These are phyloP conservation scores for Scedosporium dehoogii DNA, from an alignment of 2,329 filamentous ascomycete genomes.

Conservation along the genomic window DNA sequence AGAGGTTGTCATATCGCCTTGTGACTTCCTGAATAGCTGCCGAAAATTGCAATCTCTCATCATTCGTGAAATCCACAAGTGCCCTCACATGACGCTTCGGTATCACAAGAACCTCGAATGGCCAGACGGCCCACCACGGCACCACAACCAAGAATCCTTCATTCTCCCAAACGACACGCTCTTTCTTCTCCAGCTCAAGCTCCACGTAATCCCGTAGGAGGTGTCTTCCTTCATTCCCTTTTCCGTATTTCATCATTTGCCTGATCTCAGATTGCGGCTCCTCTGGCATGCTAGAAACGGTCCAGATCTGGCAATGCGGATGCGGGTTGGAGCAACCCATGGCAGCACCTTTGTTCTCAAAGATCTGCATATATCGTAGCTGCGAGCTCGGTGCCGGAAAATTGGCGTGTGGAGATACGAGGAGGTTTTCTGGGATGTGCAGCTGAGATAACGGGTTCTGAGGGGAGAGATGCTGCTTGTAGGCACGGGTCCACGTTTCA, in stretches of 20 bases:
- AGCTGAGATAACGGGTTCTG: slow-evolving; percentile 50
- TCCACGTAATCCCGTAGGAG: slow-evolving; percentile 79
- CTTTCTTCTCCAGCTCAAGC: slow-evolving; percentile 70
- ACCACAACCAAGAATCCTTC: slow-evolving; percentile 75
- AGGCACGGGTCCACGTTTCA: slow-evolving; percentile 85
- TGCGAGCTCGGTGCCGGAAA: slow-evolving; percentile 2
- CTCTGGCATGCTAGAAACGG: slow-evolving; percentile 80
- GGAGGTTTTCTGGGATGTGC: slow-evolving; percentile 25
- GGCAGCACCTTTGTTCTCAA: slow-evolving; percentile 94
- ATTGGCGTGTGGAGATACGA: slow-evolving; percentile 20
- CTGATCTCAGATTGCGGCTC: slow-evolving; percentile 73
- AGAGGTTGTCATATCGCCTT: slow-evolving; percentile 89
- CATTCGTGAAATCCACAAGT: slow-evolving; percentile 66
- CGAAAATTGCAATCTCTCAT: slow-evolving; percentile 65
- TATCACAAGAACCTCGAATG: slow-evolving; percentile 88
- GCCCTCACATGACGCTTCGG: slow-evolving; percentile 76
- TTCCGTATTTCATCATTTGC: slow-evolving; percentile 73
- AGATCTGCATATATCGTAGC: slow-evolving; percentile 90
- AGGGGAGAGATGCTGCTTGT: slow-evolving; percentile 68
- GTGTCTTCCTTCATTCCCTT: slow-evolving; percentile 62
- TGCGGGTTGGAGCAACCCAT: slow-evolving; percentile 99
- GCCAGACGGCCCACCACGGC: slow-evolving; percentile 98
- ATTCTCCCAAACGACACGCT: slow-evolving; percentile 85
- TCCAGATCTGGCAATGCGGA: slow-evolving; percentile 95
- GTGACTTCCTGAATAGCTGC: slow-evolving; percentile 83